Base-by-base conservation (phyloP, 192 early-diverging fungal genomes). In the Umbelopsis ramanniana region DNA sequence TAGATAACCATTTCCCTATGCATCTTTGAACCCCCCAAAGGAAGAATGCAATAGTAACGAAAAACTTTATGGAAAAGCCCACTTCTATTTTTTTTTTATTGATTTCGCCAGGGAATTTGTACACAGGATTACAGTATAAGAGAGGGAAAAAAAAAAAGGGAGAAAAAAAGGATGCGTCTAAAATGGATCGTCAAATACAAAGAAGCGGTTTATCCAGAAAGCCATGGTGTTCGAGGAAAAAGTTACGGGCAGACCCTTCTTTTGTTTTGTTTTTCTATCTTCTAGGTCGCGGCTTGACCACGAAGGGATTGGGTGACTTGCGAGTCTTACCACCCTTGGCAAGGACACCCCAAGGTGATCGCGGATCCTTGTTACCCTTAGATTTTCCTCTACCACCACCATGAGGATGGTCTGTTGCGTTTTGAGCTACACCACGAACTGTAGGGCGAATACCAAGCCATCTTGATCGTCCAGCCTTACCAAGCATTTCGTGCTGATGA, bases 361-460 rank as follows among this genome's bases (percentile, higher is more conserved):
- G 83, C 52, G 95, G 93, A 70, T 93, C 88, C 81, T 93, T 93
- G 80, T 91, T 91, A 74, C 97, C 93, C 90, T 97, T 98, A 68
- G 89, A 91, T 78, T 98, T 97, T 40, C 93, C 88, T 73, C 90
- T 86, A 57, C 96, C 96, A 91, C 97, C 97, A 83, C 97, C 97
- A 80, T 97, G 96, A 69, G 97, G 97, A 85, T 99, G 97, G 83
- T 96, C 95, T 57, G 85, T 83, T 10, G 94, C 89, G 85, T 93
- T 97, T 93, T 93, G 93, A n/a, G 96, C 94, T 70, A 95, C 93
- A 89, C 97, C 97, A 75, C 97, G 90, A 66, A 97, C 96, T 23
- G 87, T 88, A 17, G 97, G 97, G 67, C 97, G 88, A 79, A 90
- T 89, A n/a, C 96, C 96, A 46, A 88, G 79, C 76, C 92, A 87